Evolutionary conservation across 257 asterid genomes (phyloP), one percentile per base, ranked within the genome.

Genomic region (Ilex aquifolium): DNA sequence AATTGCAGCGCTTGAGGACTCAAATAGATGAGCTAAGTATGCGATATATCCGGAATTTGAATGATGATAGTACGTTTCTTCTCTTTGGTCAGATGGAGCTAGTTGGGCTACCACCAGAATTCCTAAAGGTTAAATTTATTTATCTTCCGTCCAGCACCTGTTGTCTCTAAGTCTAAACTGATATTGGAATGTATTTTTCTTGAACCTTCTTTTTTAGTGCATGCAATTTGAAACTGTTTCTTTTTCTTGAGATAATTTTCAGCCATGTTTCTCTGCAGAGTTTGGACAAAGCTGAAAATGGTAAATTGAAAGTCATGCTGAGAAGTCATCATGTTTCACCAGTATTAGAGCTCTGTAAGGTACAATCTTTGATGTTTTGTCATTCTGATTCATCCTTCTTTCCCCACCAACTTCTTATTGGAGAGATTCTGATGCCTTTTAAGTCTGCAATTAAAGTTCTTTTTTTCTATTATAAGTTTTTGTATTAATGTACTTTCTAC

Each of bases 301-400:
- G 86, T 66, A 83, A 83, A 79, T 79, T 77, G 83, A 92, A 82
- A 84, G 76, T 87, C 70, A 56, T 65, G 60, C 65, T 92, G 72
- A 87, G 79, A 79, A 85, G 95, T 76, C 95, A 89, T 77, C 95
- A 85, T 2, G 86, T 92, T 44, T 80, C 90, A 63, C 95, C 97
- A 30, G 76, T 89, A 69, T 79, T 92, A 50, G 99, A 92, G 84
- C 75, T 83, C 31, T 92, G 97, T 77, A 85, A 87, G 92, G 99
- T 92, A 69, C 27, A 53, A 14, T 14, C 57, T 53, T 4, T 17
- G 30, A 85, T 56, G 53, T 29, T 56, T 10, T 60, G 63, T 56
- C 61, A 50, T 40, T 9, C 39, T 44, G n/a, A 10, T 56, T 42
- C 56, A 36, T 31, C 66, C 64, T 69, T 64, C 27, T 17, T 10